Evolutionary conservation across 148 eudicot genomes (phyloP).

Genomic region (Fagopyrum tataricum): DNA sequence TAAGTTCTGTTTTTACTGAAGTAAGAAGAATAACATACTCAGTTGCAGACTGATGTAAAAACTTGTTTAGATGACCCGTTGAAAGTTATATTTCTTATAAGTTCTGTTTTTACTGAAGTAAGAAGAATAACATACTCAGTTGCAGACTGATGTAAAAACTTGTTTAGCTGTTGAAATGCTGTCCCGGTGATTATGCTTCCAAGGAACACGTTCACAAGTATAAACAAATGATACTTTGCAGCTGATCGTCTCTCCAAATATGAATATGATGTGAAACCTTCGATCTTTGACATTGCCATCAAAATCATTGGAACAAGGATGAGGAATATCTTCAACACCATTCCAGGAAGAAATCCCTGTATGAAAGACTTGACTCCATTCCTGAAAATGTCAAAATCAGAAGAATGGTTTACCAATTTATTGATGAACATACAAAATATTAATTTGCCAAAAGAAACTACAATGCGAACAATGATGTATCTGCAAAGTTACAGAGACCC

Average conservation of each 20-base stretch:
- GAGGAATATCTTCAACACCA: conserved; percentile 51
- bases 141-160: conserved; percentile 42
- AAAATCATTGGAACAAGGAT: conserved; percentile 44
- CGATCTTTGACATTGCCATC: conserved; percentile 57
- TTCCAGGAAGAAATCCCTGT: conserved; percentile 60
- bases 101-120: not conserved
- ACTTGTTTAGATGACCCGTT: conserved; percentile 25
- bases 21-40: conserved; percentile 33
- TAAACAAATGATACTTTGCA: conserved; percentile 45
- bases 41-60: conserved; percentile 45
- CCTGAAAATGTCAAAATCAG: conserved; percentile 25
- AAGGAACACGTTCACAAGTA: conserved; percentile 57
- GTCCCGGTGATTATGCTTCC: conserved; percentile 54
- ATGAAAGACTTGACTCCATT: conserved; percentile 28
- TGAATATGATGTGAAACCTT: conserved; percentile 44
- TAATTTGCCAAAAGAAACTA: not conserved
- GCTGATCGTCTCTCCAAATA: conserved; percentile 54
- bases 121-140: conserved; percentile 39
- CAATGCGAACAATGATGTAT: not conserved
- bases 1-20: not conserved
- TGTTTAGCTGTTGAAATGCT: conserved; percentile 47
- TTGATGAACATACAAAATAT: not conserved
- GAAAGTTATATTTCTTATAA: not conserved
- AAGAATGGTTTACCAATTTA: not conserved
- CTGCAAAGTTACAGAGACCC: not conserved